Evolutionary conservation across 75 land plant genomes (phyloP), one percentile per base, ranked within the genome.

Genomic region (Pinus albicaulis): DNA sequence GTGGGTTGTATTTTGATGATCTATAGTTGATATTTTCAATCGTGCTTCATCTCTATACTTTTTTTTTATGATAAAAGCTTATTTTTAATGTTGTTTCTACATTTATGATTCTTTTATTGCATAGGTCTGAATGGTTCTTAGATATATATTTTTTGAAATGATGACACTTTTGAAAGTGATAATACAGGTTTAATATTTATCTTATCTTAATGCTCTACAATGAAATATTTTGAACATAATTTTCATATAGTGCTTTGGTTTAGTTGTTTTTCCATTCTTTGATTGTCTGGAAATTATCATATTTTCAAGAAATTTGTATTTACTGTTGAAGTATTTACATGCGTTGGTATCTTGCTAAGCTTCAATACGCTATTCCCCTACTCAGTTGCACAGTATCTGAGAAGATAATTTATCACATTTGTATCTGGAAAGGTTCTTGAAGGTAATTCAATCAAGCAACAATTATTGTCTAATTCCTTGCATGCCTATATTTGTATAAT

Each of bases 341-440:
- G 85, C 70, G 19, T 92, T 19, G 99, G 98, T 24, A 71, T 97
- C 31, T 38, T 92, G 11, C 59, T 88, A 0, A 95, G 92, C 85
- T 97, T 97, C 80, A 56, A 83, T 41, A 59, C 82, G 13, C 69
- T 84, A 44, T 44, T 89, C 14, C 78, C 79, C 2, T 97, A 97
- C 77, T 59, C 95, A 16, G 84, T 87, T 7, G 79, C 86, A 26
- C 99, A 96, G 57, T 96, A 96, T 83, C 84, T 96, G 62, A 17
- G 58, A 16, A 91, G 98, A 70, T 92, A 90, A 34, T 86, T 96
- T 64, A 74, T 96, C 80, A 84, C 89, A 66, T 96, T 96, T 80
- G 93, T 96, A 5, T 85, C 91, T 61, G 91, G 95, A 15, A 93
- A 94, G 85, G 98, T 96, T 16, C 98, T 96, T 41, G 99, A 96